Conservation (phyloP, 108 stramenopile species). For the Pseudonitzschia delicatissima region DNA sequence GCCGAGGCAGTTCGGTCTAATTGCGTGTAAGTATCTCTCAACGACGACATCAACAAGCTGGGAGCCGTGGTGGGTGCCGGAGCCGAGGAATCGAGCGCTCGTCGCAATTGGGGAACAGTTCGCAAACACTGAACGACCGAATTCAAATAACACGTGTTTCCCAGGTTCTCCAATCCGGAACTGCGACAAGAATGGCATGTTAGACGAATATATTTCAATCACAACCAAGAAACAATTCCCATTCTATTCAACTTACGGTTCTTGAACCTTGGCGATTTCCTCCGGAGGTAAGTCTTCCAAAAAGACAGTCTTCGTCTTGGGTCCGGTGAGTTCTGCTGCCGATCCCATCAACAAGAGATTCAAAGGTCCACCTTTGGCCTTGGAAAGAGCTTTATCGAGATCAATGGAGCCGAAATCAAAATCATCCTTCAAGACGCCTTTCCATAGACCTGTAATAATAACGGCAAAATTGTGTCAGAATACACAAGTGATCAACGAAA, state of each 20-base stretch:
- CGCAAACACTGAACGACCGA: constrained; percentile 95
- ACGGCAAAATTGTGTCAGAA: constrained; percentile 2
- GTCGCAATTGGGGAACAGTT: constrained; percentile 79
- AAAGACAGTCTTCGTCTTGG: constrained; percentile 84
- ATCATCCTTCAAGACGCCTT: constrained; percentile 94
- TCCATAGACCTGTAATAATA: constrained; percentile 75
- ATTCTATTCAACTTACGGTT: constrained; percentile 46
- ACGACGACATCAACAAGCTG: constrained; percentile 52
- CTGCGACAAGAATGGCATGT: neutral
- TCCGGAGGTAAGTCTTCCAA: constrained; percentile 95
- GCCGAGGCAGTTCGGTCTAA: constrained; percentile 71
- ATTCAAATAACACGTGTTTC: constrained; percentile 99
- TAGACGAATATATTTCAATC: neutral
- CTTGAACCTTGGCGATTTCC: constrained; percentile 83
- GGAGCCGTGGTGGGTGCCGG: constrained; percentile 31
- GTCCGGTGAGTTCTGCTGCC: constrained; percentile 83
- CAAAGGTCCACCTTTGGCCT: constrained; percentile 56
- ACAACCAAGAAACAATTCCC: neutral
- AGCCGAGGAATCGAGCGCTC: constrained; percentile 56
- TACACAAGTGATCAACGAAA: neutral
- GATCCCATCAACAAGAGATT: constrained; percentile 96
- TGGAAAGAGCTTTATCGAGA: constrained; percentile 43
- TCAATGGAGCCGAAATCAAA: constrained; percentile 67
- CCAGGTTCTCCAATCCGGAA: constrained; percentile 93
- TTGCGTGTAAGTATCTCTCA: constrained; percentile 51